Base-by-base conservation (phyloP, 2,329 filamentous ascomycete species). In the Cladophialophora exuberans region DNA sequence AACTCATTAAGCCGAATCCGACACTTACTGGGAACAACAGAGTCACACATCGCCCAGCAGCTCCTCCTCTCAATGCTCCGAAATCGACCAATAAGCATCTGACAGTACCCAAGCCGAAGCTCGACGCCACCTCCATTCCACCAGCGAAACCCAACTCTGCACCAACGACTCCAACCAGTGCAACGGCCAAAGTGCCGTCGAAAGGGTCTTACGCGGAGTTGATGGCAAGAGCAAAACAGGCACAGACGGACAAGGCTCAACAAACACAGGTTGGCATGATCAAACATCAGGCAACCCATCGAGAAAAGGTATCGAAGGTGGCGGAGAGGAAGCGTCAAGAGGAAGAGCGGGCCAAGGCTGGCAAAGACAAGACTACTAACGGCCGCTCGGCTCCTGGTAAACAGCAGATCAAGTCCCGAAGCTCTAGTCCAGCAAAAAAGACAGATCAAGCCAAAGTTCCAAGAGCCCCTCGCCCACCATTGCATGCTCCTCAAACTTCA, bases 171-270 rank as follows among this genome's bases (percentile, higher is more conserved):
- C 36, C 55, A 20, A 57, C 57, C 11, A 52, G 39, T n/a, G 11
- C 54, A n/a, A 25, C 51, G 30, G n/a, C 53, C 3, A 61, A 61
- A 45, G 47, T 28, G 22, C 56, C 67, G 9, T 79, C 80, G 4
- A 81, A 81, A 63, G 80, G 81, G 23, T 82, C 80, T 1, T 87
- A 80, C 67, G 78, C 82, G 38, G 82, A 83, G 45, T 75, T 85
- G 38, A 76, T 86, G 62, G 84, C 83, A 39, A 81, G 84, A 65
- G 79, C 79, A 44, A 75, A 76, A 52, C 76, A 75, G 64, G 71
- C 78, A 28, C 69, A 73, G 44, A 54, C 57, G 46, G 36, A 46
- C 72, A 75, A 60, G 74, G 73, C 11, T 70, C 75, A 20, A 68
- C 54, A 74, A 31, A 63, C 62, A 31, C 59, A 66, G 51, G 68